These are phyloP conservation scores for Clathrus columnatus DNA, from an alignment of 768 basidiomycete genomes.

Conservation along the genomic window DNA sequence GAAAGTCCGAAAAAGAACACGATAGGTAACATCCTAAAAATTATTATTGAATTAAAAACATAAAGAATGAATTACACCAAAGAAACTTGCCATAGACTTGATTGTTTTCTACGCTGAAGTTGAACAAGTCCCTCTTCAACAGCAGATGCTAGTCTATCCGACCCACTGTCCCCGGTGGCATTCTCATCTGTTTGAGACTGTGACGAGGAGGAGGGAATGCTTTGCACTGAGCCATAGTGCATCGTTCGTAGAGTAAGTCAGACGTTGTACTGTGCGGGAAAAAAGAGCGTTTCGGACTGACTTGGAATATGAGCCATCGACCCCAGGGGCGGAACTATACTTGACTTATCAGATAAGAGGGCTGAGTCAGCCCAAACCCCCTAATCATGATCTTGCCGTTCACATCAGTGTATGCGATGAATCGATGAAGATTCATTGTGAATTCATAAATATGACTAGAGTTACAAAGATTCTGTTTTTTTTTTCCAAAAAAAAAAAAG, in stretches of 20 bases:
- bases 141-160: not conserved
- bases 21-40: conserved; percentile 4
- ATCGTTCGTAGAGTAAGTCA: not conserved
- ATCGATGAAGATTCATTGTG: too few relatives aligned
- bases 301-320: not conserved
- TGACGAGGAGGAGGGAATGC: not conserved
- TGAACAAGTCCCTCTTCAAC: not conserved
- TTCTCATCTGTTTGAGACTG: not conserved
- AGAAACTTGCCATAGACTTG: not conserved
- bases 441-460: not conserved
- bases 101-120: not conserved
- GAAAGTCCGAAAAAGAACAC: conserved; percentile 1
- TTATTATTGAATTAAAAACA: not conserved
- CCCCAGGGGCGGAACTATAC: not conserved
- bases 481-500: too few relatives aligned
- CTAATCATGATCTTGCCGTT: too few relatives aligned
- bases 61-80: not conserved
- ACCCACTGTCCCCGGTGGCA: not conserved
- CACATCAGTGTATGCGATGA: too few relatives aligned
- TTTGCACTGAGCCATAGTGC: not conserved
- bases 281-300: not conserved
- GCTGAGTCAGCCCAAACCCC: too few relatives aligned
- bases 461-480: too few relatives aligned
- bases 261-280: not conserved
- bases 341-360: not conserved